Base-by-base conservation (phyloP, 768 basidiomycete species). In the Amanita pallidorosea region DNA sequence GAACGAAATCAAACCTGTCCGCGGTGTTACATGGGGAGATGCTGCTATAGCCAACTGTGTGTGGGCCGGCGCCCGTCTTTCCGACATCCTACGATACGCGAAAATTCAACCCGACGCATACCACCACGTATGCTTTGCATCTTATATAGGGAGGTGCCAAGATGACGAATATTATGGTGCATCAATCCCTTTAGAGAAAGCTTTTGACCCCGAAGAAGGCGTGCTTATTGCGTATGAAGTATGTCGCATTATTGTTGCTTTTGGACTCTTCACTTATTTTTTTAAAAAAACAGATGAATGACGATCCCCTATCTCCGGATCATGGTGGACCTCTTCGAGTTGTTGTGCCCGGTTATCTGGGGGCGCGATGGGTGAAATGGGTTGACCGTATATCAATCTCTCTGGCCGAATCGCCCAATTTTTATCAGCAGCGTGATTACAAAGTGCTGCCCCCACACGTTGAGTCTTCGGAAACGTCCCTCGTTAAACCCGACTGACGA, bases 321-420 rank as follows among this genome's bases (percentile, higher is more conserved):
- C 82, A 81, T 43, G 84, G 84, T 1, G 81, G 73, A 5, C 83
- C 83, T 3, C 56, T 87, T 22, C 78, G 84, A n/a, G 63, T 82
- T 7, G 75, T 85, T 36, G 79, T 80, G 1, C 85, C 85, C 0
- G 84, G 85, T 3, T 76, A 73, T 56, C 68, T 77, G 13, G 84
- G 84, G 5, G 84, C 81, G 27, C 76, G 84, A 9, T 84, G 83
- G 81, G 82, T 85, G 7, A 85, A 87, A 68, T 87, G 85, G 84
- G 67, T 84, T 0, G 80, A 83, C 57, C 76, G 68, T 0, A 78
- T 85, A 57, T 64, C 70, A 23, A 58, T 85, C 51, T 75, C 80
- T 4, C 20, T 61, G 0, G 59, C 63, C 6, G 83, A 86, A 63
- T 83, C 81, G 1, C 71, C 74, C 27, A 84, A 81, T 59, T 84